Base-by-base conservation (phyloP, 2,329 filamentous ascomycete species). In the Neopestalotiopsis clavispora region DNA sequence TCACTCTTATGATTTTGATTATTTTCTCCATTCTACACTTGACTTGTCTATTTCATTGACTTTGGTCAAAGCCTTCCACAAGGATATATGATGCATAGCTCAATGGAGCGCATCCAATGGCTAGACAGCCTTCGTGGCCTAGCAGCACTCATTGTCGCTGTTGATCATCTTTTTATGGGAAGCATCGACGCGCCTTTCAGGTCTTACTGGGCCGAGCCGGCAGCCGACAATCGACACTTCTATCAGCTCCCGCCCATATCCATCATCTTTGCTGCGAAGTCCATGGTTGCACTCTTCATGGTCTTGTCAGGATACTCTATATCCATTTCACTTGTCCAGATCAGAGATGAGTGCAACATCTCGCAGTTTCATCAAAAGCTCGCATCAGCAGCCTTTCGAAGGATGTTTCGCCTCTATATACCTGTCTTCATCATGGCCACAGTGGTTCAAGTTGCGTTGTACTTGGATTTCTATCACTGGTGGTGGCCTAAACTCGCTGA, bases 31-130 rank as follows among this genome's bases (percentile, higher is more conserved):
- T 38, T 38, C 1, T 38, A 38, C 34, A 38, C 34, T 1, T 38
- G 6, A 38, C 34, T 10, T 4, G 34, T 6, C 2, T 38, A 2
- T 10, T 38, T 10, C 1, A 10, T 38, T 38, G 34, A 38, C 1
- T 38, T 0, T 38, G 10, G 34, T 38, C 2, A 9, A 38, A 10
- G 10, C 1, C 2, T 38, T 38, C 10, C 4, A 38, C 10, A 10
- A 10, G 1, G 2, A 0, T 0, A 10, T 10, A 38, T 38, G 34
- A 38, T 38, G 34, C 34, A 38, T 38, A 38, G 68, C 14, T 68
- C 68, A 12, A 70, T 73, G 13, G 76, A 61, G 1, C 66, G 63
- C 62, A 58, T 49, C 66, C 66, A 32, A 40, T 68, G 67, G 67
- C 61, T 68, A 17, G 67, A 68, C 34, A 60, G 67, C 32, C 61